Conservation (phyloP, 176 grass and related monocot genomes). For the Paspalum vaginatum region DNA sequence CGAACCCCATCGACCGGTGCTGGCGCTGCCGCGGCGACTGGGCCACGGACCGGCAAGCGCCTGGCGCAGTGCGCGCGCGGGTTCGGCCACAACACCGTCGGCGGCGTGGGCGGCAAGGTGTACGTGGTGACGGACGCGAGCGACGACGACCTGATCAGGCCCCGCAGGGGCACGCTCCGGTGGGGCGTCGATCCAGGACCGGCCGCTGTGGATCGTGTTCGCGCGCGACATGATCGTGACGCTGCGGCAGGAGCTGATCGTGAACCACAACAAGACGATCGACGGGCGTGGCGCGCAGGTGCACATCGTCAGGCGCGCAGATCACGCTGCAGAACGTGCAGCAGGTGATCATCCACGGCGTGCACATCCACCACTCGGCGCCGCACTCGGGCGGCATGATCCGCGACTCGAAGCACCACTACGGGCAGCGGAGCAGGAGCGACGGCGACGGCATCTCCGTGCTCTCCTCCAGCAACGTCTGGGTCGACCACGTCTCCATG, state of each 20-base stretch:
- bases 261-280: conserved; percentile 73
- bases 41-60: conserved; percentile 51
- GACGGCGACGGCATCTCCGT: conserved; percentile 86
- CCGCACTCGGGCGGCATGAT: conserved; percentile 54
- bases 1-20: conserved; percentile 84
- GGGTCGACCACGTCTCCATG: conserved; percentile 90
- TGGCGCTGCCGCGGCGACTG: conserved; percentile 77
- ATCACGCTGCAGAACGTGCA: conserved; percentile 61
- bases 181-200: conserved; percentile 61
- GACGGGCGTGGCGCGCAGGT: conserved; percentile 86
- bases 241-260: conserved; percentile 72
- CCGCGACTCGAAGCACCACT: conserved; percentile 59
- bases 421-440: conserved; percentile 46
- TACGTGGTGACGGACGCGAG: conserved; percentile 65
- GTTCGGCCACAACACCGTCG: conserved; percentile 52
- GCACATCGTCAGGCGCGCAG: conserved; percentile 65
- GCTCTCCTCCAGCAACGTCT: conserved; percentile 57
- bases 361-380: conserved; percentile 61
- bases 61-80: conserved; percentile 61
- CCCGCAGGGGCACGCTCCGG: conserved; percentile 60
- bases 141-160: conserved; percentile 55
- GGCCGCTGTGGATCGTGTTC: conserved; percentile 79
- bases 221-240: conserved; percentile 61
- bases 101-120: conserved; percentile 46
- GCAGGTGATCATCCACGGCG: conserved; percentile 72